Conservation (phyloP, 306 rosid genomes). For the Purshia tridentata region DNA sequence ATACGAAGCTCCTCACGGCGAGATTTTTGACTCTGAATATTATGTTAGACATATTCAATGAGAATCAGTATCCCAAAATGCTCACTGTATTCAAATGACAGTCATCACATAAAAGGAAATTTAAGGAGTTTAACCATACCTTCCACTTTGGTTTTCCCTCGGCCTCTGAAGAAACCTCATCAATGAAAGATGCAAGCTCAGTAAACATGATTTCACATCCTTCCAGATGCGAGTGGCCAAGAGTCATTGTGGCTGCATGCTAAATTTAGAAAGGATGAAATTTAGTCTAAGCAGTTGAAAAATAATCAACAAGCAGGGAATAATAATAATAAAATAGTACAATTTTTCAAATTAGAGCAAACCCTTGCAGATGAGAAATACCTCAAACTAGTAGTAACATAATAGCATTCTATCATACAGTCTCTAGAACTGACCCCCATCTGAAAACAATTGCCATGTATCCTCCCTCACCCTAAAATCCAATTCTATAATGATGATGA, state of each 20-base stretch:
- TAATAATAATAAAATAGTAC: not conserved
- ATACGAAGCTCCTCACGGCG: slow-evolving; percentile 97
- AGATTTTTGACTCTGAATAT: slow-evolving; percentile 77
- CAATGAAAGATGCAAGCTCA: slow-evolving; percentile 87
- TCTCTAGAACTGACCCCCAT: not conserved
- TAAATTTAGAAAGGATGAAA: slow-evolving; percentile 39
- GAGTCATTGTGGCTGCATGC: slow-evolving; percentile 99
- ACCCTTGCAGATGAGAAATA: not conserved
- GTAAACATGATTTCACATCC: slow-evolving; percentile 90
- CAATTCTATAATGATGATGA: not conserved
- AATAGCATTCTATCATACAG: slow-evolving; percentile 5
- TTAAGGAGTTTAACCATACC: slow-evolving; percentile 43
- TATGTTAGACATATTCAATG: slow-evolving; percentile 22
- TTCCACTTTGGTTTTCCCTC: slow-evolving; percentile 97
- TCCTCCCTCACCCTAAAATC: not conserved
- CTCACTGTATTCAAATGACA: not conserved
- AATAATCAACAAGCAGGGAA: slow-evolving; percentile 1
- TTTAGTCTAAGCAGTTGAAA: slow-evolving; percentile 17
- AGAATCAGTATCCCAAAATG: slow-evolving; percentile 19
- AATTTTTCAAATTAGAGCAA: not conserved
- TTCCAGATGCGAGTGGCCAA: slow-evolving; percentile 94
- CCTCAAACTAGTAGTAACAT: not conserved
- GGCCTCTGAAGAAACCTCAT: slow-evolving; percentile 83
- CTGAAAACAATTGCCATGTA: not conserved
- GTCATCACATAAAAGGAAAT: slow-evolving; percentile 11